Base-by-base conservation (phyloP, 2,329 filamentous ascomycete species). In the Dactylellina cionopaga region DNA sequence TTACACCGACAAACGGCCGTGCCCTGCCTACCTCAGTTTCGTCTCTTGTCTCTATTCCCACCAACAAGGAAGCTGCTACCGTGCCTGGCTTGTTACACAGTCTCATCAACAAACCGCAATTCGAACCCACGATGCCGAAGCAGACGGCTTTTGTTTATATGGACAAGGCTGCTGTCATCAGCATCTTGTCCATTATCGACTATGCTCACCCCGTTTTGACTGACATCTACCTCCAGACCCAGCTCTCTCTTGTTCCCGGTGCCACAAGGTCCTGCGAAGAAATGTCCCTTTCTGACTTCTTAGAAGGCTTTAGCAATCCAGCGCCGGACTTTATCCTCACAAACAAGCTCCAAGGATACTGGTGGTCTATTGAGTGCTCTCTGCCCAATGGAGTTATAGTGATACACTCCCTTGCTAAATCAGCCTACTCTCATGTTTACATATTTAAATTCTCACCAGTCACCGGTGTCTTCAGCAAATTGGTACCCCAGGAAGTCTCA, bases 301-400 rank as follows among this genome's bases (percentile, higher is more conserved):
- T 65, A 5, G 68, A 72, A 5, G 46, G 44, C 5, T 72, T 72
- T 37, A 65, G 41, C n/a, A 52, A 72, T 15, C 59, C 59, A 13
- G n/a, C 43, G 2, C 9, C 47, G 6, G 58, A 71, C 46, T 54
- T 41, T 19, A 39, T 47, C 51, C 51, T 71, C 3, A 51, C 59
- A 1, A 60, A 56, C 15, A 65, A 65, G 37, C 22, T 72, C 9
- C 11, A 52, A 17, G 15, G 2, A 2, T 65, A 55, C 13, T 72
- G 59, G 59, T 72, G 68, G 68, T 65, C 68, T 10, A 47, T 72
- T 11, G 68, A 72, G 37, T 72, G 59, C 43, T 41, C 59, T 37
- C 46, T 72, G 43, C 44, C 59, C 6, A 72, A 65, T 25, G 68
- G 68, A 43, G 59, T 65, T 19, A 65, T 72, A 24, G 60, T 65